Percentiles rank a stretch among this genome's conserved stretches.
phyloP scores from a whole-genome alignment of 2,329 filamentous ascomycete species.

The Thelonectria blattea region DNA sequence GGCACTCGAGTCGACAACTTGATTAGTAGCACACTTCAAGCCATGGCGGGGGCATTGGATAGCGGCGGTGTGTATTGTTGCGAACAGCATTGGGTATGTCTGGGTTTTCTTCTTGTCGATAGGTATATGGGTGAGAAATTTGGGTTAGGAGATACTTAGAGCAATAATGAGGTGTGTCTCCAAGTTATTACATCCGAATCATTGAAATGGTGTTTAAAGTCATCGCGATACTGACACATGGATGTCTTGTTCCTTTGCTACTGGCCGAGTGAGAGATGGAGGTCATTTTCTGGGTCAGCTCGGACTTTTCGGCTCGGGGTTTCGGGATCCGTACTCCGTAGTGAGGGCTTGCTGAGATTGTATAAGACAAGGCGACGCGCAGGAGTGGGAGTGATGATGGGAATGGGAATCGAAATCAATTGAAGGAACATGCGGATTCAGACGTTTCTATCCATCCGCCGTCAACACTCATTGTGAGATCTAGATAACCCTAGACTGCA shows the following conservation, averaged over 20 bases:
- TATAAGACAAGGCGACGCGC: not conserved
- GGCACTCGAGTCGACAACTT: constrained; percentile 48
- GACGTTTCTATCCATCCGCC: no score
- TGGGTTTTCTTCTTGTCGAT: constrained; percentile 8
- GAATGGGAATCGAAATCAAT: not conserved
- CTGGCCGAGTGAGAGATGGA: not conserved
- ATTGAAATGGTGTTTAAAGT: no score
- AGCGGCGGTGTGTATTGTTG: no score
- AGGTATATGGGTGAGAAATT: not conserved
- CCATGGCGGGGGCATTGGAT: not conserved
- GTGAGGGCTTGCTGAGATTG: no score
- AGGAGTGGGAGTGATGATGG: not conserved
- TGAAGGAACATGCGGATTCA: not conserved
- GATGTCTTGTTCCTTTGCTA: not conserved
- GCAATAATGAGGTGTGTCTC: not conserved
- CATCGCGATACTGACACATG: no score
- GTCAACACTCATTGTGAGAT: no score
- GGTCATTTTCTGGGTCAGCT: constrained; percentile 12
- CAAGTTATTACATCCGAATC: not conserved
- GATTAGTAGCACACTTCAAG: not conserved
- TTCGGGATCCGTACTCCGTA: constrained; percentile 25
- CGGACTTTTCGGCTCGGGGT: constrained; percentile 35
- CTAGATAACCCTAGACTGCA: no score
- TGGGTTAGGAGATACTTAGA: not conserved
- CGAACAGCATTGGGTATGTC: not conserved